Evolutionary conservation across 2,329 filamentous ascomycete genomes (phyloP).

Genomic region (Alternaria hordeiaustralica): DNA sequence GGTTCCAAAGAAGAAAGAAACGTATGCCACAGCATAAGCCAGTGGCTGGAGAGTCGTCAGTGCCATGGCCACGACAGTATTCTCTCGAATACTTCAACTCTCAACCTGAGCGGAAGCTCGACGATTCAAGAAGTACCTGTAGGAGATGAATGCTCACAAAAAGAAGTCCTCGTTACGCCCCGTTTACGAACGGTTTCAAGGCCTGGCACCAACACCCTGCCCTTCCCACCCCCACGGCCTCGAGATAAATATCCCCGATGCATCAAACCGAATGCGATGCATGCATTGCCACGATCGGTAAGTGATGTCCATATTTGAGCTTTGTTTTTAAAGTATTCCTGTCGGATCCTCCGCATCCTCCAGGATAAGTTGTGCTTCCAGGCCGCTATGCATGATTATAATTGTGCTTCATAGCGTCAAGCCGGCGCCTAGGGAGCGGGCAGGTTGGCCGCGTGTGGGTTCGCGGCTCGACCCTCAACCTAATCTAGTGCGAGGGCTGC

Average conservation of each 20-base stretch:
- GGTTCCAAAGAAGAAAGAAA: conserved; percentile 23
- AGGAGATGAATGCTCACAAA: neutral
- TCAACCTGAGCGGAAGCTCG: neutral
- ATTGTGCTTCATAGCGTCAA: neutral
- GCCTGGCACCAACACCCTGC: neutral
- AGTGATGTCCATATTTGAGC: neutral
- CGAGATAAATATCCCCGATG: neutral
- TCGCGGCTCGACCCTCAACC: neutral
- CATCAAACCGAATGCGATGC: neutral
- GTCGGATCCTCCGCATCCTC: neutral
- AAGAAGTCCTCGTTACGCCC: neutral
- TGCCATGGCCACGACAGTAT: conserved; percentile 7
- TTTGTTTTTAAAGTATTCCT: neutral
- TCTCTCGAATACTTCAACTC: neutral
- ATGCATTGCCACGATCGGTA: neutral
- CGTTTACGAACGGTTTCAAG: neutral
- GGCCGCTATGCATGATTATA: neutral
- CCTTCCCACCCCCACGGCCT: neutral
- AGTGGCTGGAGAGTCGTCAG: conserved; percentile 20
- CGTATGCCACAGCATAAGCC: conserved; percentile 25
- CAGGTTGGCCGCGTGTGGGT: neutral
- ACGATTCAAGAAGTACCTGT: neutral
- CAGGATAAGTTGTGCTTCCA: neutral
- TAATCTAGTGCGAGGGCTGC: neutral
- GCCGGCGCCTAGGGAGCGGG: neutral